These are phyloP conservation scores for Phyllosticta capitalensis DNA, from an alignment of 2,329 filamentous ascomycete species.

Conservation along the genomic window DNA sequence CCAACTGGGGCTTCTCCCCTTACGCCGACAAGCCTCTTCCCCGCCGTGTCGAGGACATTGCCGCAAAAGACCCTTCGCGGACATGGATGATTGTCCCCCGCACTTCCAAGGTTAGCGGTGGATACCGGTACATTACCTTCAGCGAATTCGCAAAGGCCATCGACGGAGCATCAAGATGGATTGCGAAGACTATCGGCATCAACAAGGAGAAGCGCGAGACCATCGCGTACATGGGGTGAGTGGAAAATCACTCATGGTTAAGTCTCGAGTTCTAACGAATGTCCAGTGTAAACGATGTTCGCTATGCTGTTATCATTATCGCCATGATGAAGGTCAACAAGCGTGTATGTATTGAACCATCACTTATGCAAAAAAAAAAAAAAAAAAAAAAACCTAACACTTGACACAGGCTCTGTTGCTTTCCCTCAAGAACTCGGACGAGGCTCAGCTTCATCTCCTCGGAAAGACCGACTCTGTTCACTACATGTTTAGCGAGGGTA, in stretches of 20 bases:
- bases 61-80: constrained; percentile 4
- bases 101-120: constrained; percentile 1
- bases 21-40: constrained; percentile 4
- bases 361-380: background rate
- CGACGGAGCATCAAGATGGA: constrained; percentile 4
- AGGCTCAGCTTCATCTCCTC: constrained; percentile 7
- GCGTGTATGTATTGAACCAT: background rate
- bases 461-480: background rate
- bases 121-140: constrained; percentile 6
- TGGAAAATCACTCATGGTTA: background rate
- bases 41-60: constrained; percentile 8
- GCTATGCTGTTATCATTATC: background rate
- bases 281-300: constrained; percentile 6
- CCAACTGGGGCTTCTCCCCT: constrained; percentile 1
- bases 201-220: constrained; percentile 3
- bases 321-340: constrained; percentile 7
- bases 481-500: constrained; percentile 9
- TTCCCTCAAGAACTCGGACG: constrained; percentile 8
- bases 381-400: background rate
- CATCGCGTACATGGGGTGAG: constrained; percentile 8
- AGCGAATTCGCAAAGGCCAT: constrained; percentile 4
- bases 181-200: constrained; percentile 8
- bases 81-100: constrained; percentile 1
- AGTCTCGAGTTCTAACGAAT: background rate
- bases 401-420: constrained; percentile 1